These are phyloP conservation scores for Rhizomucor pusillus DNA, from an alignment of 371 early-diverging fungal genomes.

Conservation along the genomic window DNA sequence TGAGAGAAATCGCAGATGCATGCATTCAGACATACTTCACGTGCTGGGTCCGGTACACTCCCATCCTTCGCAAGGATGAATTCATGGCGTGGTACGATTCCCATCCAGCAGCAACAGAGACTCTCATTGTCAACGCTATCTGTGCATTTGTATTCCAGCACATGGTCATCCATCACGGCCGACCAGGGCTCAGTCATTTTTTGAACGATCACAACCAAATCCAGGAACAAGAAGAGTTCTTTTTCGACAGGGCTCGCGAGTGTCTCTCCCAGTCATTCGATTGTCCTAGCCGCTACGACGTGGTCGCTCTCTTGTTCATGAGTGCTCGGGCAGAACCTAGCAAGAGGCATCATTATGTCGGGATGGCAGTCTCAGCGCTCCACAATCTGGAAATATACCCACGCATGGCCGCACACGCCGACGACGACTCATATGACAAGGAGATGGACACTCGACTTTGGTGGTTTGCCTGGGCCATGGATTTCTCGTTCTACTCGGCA, in stretches of 20 bases:
- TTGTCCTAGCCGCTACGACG: conserved; percentile 33
- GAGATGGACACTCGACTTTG: conserved; percentile 52
- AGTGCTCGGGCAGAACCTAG: conserved; percentile 27
- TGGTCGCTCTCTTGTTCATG: conserved; percentile 33
- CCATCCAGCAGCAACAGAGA: conserved; percentile 29
- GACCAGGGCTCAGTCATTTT: conserved; percentile 22
- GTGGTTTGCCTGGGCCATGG: conserved; percentile 50
- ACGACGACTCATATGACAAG: conserved; percentile 36
- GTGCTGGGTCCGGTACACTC: conserved; percentile 42
- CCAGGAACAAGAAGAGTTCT: conserved; percentile 46
- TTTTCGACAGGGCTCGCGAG: conserved; percentile 42
- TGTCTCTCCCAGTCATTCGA: conserved; percentile 43
- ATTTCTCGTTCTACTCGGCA: conserved; percentile 40
- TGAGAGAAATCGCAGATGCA: conserved; percentile 35
- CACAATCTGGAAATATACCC: conserved; percentile 45
- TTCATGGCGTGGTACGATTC: conserved; percentile 42
- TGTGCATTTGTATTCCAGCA: conserved; percentile 33
- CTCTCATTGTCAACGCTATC: conserved; percentile 46
- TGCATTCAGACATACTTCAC: conserved; percentile 42
- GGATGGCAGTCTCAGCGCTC: conserved; percentile 46
- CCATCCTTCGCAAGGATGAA: conserved; percentile 31
- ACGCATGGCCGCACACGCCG: conserved; percentile 29
- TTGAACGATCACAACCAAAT: conserved; percentile 31
- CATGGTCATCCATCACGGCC: conserved; percentile 35
- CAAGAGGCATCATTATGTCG: conserved; percentile 34